Evolutionary conservation across 2,329 filamentous ascomycete genomes (phyloP).

Genomic region (Didymella lethalis): DNA sequence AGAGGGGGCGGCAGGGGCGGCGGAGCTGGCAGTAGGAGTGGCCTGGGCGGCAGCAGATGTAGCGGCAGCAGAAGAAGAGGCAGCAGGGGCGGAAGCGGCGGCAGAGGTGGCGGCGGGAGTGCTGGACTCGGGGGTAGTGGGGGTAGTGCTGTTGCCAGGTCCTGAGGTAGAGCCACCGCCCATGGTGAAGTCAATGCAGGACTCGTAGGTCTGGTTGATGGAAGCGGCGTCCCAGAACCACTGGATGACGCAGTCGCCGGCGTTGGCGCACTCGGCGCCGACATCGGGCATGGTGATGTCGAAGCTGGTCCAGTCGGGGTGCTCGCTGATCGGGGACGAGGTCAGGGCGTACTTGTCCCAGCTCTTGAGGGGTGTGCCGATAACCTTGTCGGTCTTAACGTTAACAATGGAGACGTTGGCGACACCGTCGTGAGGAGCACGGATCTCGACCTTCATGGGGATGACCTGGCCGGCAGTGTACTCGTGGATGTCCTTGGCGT

Average conservation of each 20-base stretch:
- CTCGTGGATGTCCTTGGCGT: conserved; percentile 59
- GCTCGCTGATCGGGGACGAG: conserved; percentile 50
- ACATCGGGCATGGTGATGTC: conserved; percentile 64
- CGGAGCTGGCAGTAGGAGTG: background rate
- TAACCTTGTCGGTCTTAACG: conserved; percentile 60
- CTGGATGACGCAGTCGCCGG: conserved; percentile 65
- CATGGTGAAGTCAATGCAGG: conserved; percentile 67
- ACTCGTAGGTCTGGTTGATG: conserved; percentile 69
- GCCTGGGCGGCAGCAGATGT: conserved; percentile 6
- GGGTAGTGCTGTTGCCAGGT: conserved; percentile 3
- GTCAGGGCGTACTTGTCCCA: conserved; percentile 65
- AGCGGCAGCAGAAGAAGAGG: conserved; percentile 7
- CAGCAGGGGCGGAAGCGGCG: conserved; percentile 15
- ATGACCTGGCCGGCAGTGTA: conserved; percentile 61
- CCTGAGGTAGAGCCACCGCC: conserved; percentile 36
- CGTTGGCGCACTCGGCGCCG: conserved; percentile 55
- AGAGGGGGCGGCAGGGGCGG: conserved; percentile 15
- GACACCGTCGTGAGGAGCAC: conserved; percentile 62
- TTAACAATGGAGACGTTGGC: conserved; percentile 68
- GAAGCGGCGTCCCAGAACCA: conserved; percentile 68
- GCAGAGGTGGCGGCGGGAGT: conserved; percentile 14
- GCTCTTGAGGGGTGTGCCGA: conserved; percentile 62
- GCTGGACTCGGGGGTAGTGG: conserved; percentile 16
- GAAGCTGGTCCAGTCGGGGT: conserved; percentile 58
- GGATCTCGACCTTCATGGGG: conserved; percentile 57